phyloP scores from a whole-genome alignment of 805 yeast species.

The Millerozyma miso region DNA sequence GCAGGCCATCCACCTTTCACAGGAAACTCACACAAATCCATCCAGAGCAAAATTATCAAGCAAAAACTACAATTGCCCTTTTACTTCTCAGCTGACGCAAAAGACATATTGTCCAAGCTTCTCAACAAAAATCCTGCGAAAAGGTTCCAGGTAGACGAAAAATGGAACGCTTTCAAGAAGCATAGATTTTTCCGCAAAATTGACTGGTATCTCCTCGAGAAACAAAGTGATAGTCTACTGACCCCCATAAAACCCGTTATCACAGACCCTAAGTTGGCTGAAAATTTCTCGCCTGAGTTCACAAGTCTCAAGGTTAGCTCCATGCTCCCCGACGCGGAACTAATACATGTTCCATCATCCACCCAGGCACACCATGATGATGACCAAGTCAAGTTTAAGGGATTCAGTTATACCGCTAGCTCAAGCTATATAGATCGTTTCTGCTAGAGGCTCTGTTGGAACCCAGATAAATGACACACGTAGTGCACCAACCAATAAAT shows the following conservation, averaged over 20 bases:
- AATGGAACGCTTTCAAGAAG: constrained; percentile 49
- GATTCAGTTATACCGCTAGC: constrained; percentile 33
- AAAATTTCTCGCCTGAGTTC: constrained; percentile 77
- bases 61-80: constrained; percentile 69
- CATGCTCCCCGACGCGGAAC: constrained; percentile 6
- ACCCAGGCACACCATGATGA: background rate
- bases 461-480: background rate
- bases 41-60: constrained; percentile 68
- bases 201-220: constrained; percentile 59
- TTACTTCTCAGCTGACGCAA: constrained; percentile 75
- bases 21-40: constrained; percentile 72
- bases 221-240: constrained; percentile 41
- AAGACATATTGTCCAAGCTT: constrained; percentile 63
- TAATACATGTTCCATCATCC: constrained; percentile 9
- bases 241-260: constrained; percentile 85
- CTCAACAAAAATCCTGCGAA: constrained; percentile 66
- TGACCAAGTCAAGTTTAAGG: constrained; percentile 14
- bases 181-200: constrained; percentile 77
- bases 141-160: constrained; percentile 52
- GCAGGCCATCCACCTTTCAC: constrained; percentile 89
- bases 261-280: constrained; percentile 78
- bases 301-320: constrained; percentile 57
- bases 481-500: background rate
- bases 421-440: constrained; percentile 23
- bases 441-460: background rate